phyloP scores from a whole-genome alignment of 345 rosid species.

The Bruguiera sexangula region DNA sequence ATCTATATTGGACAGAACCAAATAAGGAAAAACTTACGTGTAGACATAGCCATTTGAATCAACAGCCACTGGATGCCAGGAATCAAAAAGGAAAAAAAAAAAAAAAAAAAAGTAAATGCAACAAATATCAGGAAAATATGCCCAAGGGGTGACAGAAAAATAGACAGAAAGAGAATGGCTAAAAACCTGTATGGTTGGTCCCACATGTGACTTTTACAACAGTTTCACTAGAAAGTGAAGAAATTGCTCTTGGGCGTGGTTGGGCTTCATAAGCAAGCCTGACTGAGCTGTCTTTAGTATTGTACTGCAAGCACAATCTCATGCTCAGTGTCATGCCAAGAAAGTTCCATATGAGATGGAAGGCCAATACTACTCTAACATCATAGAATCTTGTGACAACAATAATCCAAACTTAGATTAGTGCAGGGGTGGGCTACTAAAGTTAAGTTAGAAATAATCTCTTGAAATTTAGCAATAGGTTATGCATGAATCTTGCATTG shows the following conservation, averaged over 20 bases:
- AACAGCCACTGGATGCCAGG: constrained; percentile 69
- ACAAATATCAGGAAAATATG: constrained; percentile 8
- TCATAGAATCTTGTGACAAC: no score
- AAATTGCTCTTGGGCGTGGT: constrained; percentile 82
- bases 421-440: no score
- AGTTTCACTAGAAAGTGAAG: constrained; percentile 71
- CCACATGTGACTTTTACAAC: constrained; percentile 96
- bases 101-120: neutral
- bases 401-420: no score
- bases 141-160: neutral
- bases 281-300: constrained; percentile 90
- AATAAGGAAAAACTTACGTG: constrained; percentile 60
- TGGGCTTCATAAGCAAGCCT: constrained; percentile 92
- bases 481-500: no score
- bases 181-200: constrained; percentile 85
- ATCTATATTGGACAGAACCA: neutral
- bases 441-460: no score
- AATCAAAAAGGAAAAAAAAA: no score
- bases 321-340: neutral
- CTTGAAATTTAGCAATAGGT: no score
- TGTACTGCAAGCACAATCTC: constrained; percentile 54
- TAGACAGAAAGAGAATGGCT: neutral
- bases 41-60: constrained; percentile 85
- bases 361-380: no score
- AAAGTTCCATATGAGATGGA: no score